Conservation (phyloP, 1,284 basidiomycete species). For the Albatrellus sp. region DNA sequence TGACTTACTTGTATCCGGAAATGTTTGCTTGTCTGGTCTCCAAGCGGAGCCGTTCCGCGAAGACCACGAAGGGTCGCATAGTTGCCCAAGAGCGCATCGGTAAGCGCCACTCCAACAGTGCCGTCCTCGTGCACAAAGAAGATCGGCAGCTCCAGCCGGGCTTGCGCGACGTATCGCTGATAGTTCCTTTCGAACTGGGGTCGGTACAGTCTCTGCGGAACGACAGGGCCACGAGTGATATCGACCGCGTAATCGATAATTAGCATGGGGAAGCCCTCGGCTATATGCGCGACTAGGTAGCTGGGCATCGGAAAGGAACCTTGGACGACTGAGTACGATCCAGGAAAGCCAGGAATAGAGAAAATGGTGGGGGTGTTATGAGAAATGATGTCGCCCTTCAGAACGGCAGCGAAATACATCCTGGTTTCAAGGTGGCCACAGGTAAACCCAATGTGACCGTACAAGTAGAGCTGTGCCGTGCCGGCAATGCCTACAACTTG, state of each 20-base stretch:
- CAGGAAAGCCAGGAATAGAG: too few species aligned
- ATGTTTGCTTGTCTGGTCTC: conserved; percentile 7
- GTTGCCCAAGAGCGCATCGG: conserved; percentile 2
- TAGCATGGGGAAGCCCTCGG: background rate
- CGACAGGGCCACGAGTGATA: conserved; percentile 4
- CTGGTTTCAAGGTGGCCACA: too few species aligned
- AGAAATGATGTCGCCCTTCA: too few species aligned
- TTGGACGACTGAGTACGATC: too few species aligned
- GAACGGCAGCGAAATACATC: too few species aligned
- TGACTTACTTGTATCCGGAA: conserved; percentile 8
- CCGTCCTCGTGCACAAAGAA: conserved; percentile 9
- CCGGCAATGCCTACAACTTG: too few species aligned
- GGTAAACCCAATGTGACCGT: too few species aligned
- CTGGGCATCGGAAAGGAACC: background rate
- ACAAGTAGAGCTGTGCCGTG: too few species aligned
- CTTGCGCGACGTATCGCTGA: conserved; percentile 5
- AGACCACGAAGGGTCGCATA: conserved; percentile 4
- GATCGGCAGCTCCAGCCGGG: conserved; percentile 8
- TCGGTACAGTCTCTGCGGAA: conserved; percentile 7
- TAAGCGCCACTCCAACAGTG: conserved; percentile 6
- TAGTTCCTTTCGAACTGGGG: conserved; percentile 3
- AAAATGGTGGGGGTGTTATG: too few species aligned
- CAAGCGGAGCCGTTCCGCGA: conserved; percentile 1
- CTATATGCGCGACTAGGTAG: background rate
- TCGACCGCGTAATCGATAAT: conserved; percentile 4